These are phyloP conservation scores for Lasiosphaeris hirsuta DNA, from an alignment of 495 filamentous ascomycete genomes.

Conservation along the genomic window DNA sequence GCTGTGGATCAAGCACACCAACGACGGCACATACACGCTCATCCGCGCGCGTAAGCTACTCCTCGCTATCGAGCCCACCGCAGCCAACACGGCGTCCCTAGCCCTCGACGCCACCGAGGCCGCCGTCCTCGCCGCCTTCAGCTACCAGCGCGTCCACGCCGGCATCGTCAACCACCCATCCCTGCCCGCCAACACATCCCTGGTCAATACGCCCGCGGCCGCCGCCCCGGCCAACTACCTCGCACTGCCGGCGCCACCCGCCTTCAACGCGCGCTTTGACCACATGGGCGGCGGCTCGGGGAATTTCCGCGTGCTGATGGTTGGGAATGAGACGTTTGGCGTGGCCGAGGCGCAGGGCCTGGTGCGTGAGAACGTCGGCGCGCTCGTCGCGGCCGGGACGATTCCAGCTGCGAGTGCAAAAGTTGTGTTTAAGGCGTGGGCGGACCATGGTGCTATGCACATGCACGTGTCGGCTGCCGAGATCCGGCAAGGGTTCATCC, in stretches of 20 bases:
- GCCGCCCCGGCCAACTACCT: conserved; percentile 29
- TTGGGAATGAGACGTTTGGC: conserved; percentile 31
- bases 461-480: conserved; percentile 25
- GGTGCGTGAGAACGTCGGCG: conserved; percentile 29
- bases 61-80: conserved; percentile 38
- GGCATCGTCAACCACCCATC: conserved; percentile 34
- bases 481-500: conserved; percentile 44
- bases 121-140: conserved; percentile 31
- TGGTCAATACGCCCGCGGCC: conserved; percentile 23
- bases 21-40: conserved; percentile 24
- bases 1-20: conserved; percentile 33
- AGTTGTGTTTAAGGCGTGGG: conserved; percentile 35
- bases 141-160: conserved; percentile 31
- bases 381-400: conserved; percentile 26
- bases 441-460: conserved; percentile 39
- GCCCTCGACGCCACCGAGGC: conserved; percentile 32
- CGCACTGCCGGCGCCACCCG: conserved; percentile 22
- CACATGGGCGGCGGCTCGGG: conserved; percentile 28
- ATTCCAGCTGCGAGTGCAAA: conserved; percentile 17
- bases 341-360: conserved; percentile 28
- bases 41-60: conserved; percentile 37
- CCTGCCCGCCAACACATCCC: conserved; percentile 19
- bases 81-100: conserved; percentile 32
- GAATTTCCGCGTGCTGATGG: conserved; percentile 38
- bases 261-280: conserved; percentile 21